Base-by-base conservation (phyloP, 2,329 filamentous ascomycete genomes). In the Microascus cirrosus region DNA sequence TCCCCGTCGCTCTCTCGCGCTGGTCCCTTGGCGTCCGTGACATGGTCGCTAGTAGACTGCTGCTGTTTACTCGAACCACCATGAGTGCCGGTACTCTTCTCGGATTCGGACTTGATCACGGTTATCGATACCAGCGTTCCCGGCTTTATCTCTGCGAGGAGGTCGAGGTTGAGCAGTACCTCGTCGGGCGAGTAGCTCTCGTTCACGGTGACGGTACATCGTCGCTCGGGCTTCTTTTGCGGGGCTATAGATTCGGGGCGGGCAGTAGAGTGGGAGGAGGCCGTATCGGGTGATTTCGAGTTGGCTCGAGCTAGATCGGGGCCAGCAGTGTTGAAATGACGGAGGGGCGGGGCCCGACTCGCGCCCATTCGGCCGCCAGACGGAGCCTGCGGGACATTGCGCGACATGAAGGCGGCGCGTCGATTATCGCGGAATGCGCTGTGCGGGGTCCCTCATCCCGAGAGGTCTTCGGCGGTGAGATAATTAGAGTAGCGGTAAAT, bases 71-170 rank as follows among this genome's bases (percentile, higher is more conserved):
- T 12, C 64, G 45, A 24, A 13, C 45, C 45, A 12, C 45, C 45
- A 20, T 22, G 7, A 12, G 45, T 12, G 45, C 59, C 7, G 59
- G 58, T 60, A 67, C 66, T 62, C 62, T 75, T 77, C 39, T 72
- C 67, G 2, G 69, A 59, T 35, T 83, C 81, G 10, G 77, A 68
- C 62, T 78, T 82, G 55, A 85, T 67, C 6, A 84, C 78, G 24
- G 86, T 76, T 54, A 95, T 85, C 64, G 90, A 86, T 71, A 94
- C 84, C 58, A 95, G 74, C 61, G 82, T 81, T 28, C 87, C 89
- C 0, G 83, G 75, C 59, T 80, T 79, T 61, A 90, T 77, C 53
- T 81, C 78, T 52, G 78, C 75, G 57, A 93, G 82, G 18, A 85
- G 78, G 58, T 89, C 84, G 59, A 86, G 77, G 67, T 93, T 94